Base-by-base conservation (phyloP, 2,329 filamentous ascomycete genomes). In the Fusarium gaditjirri region DNA sequence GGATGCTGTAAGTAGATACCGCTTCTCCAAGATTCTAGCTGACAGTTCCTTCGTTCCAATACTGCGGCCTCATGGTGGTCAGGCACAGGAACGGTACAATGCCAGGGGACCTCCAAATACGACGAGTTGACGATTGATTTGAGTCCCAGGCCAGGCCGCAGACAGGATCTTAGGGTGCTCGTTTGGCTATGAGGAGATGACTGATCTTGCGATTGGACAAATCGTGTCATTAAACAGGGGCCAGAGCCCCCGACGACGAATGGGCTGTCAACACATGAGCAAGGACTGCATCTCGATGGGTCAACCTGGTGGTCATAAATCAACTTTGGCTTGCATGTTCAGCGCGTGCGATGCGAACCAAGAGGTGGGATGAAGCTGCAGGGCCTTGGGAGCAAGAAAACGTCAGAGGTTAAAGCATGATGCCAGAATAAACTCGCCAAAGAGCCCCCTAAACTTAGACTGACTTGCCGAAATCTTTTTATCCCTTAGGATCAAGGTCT, bases 261-360 rank as follows among this genome's bases (percentile, higher is more conserved):
- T 74, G 57, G 60, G 62, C 69, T 62, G 33, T 61, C 68, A 66
- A 74, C 73, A 77, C 75, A 77, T 71, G 61, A 73, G 55, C 59
- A 64, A 53, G 60, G 50, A 57, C 60, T 64, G 66, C 66, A 73
- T 68, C 70, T 65, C 39, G 74, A 75, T 75, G 71, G 64, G 64
- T 62, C 65, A 43, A 46, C 47, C 67, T 65, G 53, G 60, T 65
- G 54, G 65, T 63, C 63, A 57, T 49, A 54, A 61, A 60, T 66
- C 58, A 53, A 42, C 14, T 69, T 65, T 57, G 58, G 53, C 55
- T 41, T 73, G 61, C 71, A 65, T 73, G 39, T 65, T 72, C 53
- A 68, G 53, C 54, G 65, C 46, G 59, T 65, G 70, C 49, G 61
- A 50, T 68, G 58, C 56, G 42, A 42, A 55, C 52, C 59, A 42